Base-by-base conservation (phyloP, 305 asterid genomes). In the Fraxinus albicans region DNA sequence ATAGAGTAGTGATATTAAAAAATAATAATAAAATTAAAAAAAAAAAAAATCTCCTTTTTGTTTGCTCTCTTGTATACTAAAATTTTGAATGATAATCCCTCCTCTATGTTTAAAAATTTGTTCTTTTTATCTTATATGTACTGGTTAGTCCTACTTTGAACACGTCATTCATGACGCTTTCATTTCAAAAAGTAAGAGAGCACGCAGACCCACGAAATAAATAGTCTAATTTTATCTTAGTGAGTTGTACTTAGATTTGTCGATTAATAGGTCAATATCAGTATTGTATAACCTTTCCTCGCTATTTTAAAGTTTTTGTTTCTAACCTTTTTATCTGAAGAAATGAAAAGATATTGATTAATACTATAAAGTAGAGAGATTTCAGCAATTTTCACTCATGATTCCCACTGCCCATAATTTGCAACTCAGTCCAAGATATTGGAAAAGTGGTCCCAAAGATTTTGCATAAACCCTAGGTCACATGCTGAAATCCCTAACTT, bases 391-490 rank as follows among this genome's bases (percentile, higher is more conserved):
- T 44, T 44, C 55, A 44, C 55, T 44, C 55, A 10, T 44, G 55
- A 44, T 44, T 44, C 55, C 55, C 17, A 44, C 17, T 44, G 55
- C 55, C 55, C 55, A 44, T 12, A 44, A 12, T 44, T 44, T 44
- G 55, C 17, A 44, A 44, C 55, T 44, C 55, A 44, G 17, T 44
- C n/a, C 55, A 83, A 69, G 90, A 82, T 84, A 88, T 79, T 91
- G 94, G 93, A 91, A 72, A 86, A 86, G 95, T 91, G 95, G 95
- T 90, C 93, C 93, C 82, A 82, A 81, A 84, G 74, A 75, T 40
- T 63, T 86, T 83, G 79, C 60, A 76, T 78, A 90, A 91, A 87
- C 92, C 92, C 90, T 88, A 91, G 89, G 86, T 81, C 83, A 78
- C 87, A 80, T 81, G 86, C 87, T 82, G 65, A 88, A 86, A 86